These are phyloP conservation scores for Brassica napus DNA, from an alignment of 345 rosid species.

Conservation along the genomic window Da-Ae NC_063448.1:48771001-48771500, in stretches of 20 bases:
- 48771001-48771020: conserved; percentile 87
- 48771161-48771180: conserved; percentile 71
- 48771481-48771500: conserved; percentile 89
- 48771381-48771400: conserved; percentile 95
- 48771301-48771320: conserved; percentile 79
- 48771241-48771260: conserved; percentile 73
- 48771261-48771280: conserved; percentile 88
- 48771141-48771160: conserved; percentile 70
- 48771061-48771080: conserved; percentile 92
- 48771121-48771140: conserved; percentile 76
- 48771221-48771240: conserved; percentile 53
- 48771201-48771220: conserved; percentile 80
- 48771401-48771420: conserved; percentile 67
- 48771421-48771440: conserved; percentile 77
- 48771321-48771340: conserved; percentile 96
- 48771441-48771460: conserved; percentile 95
- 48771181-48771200: conserved; percentile 86
- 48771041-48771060: conserved; percentile 77
- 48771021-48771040: conserved; percentile 91
- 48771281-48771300: conserved; percentile 88
- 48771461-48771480: conserved; percentile 89
- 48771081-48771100: conserved; percentile 98
- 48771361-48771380: conserved; percentile 76
- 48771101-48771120: conserved; percentile 85
- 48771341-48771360: conserved; percentile 70